A percentile compares a stretch with the other conserved stretches of the same genome.
These are phyloP conservation scores for Obba rivulosa DNA, from an alignment of 768 basidiomycete species.

Conservation along the genomic window DNA sequence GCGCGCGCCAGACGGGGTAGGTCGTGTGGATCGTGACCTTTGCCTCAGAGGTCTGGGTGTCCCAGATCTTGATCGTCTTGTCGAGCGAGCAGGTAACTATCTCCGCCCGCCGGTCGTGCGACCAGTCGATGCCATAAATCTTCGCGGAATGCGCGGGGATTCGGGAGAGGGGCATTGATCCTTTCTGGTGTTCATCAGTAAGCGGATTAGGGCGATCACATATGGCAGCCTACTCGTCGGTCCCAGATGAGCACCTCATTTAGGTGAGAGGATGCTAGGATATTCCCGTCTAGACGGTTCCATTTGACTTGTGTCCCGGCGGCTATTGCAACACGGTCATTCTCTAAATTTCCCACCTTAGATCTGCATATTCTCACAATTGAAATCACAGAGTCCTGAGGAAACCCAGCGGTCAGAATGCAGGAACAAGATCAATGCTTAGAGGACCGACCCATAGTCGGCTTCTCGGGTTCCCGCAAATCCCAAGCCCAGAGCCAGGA, in stretches of 20 bases:
- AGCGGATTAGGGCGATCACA: neutral
- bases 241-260: slow-evolving; percentile 94
- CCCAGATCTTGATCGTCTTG: slow-evolving; percentile 89
- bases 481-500: slow-evolving; percentile 97
- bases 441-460: slow-evolving; percentile 51
- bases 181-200: slow-evolving; percentile 52
- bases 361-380: slow-evolving; percentile 42
- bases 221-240: slow-evolving; percentile 55
- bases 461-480: slow-evolving; percentile 48
- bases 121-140: slow-evolving; percentile 98
- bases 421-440: neutral
- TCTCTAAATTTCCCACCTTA: too few species aligned
- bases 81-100: slow-evolving; percentile 94
- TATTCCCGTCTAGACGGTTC: slow-evolving; percentile 82
- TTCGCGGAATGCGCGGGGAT: slow-evolving; percentile 84
- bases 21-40: slow-evolving; percentile 51
- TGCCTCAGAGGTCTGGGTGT: slow-evolving; percentile 34
- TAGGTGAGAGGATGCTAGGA: slow-evolving; percentile 86
- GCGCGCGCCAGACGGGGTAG: slow-evolving; percentile 93
- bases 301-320: slow-evolving; percentile 96
- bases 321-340: too few species aligned
- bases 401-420: neutral
- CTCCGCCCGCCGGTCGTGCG: slow-evolving; percentile 64
- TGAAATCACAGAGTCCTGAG: slow-evolving; percentile 53
- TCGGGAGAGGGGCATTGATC: slow-evolving; percentile 69